Evolutionary conservation across 1,139 yeast species (phyloP), one percentile per base, ranked within the genome.

Genomic region (Yamadazyma siamensis): DNA sequence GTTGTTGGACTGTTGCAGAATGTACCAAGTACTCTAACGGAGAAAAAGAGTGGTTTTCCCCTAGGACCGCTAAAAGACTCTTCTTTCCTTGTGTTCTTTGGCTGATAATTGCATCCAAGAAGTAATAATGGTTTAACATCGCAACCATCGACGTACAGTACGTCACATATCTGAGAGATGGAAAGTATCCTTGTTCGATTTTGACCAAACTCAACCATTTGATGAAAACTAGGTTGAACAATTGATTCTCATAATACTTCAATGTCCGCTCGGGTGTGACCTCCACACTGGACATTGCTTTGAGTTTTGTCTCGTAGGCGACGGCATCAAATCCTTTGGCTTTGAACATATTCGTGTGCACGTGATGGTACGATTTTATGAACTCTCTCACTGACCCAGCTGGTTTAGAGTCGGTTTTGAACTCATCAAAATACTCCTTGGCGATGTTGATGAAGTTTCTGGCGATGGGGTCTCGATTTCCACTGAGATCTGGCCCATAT

Each of bases 141-240:
- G 51, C 43, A 23, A 52, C 24, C 44, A 61, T 47, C 3, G 56
- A 34, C 2, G 65, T 56, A 13, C 56, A 28, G 36, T 54, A 61
- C 8, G 58, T 46, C 2, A 56, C 38, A 36, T 48, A 59, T 23
- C 67, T 40, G 28, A 62, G 47, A 9, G 61, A 45, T 0, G 69
- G 65, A 35, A 59, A 63, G 41, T 63, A 56, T 6, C 48, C 48
- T 1, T 46, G 33, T 39, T 63, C 68, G 13, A 60, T 42, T 25
- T 54, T 46, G 14, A 60, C 41, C 29, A 62, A 54, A 18, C 59
- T 52, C 24, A 62, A 43, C 66, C 66, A 61, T 34, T 58, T 43
- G 8, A 55, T 44, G 34, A 50, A 50, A 8, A 47, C 41, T 8
- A 44, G 34, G 18, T 48, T 33, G 2, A 46, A 31, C 6, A 44